phyloP scores from a whole-genome alignment of 2,329 filamentous ascomycete species.

The Fusarium anthophilum region DNA sequence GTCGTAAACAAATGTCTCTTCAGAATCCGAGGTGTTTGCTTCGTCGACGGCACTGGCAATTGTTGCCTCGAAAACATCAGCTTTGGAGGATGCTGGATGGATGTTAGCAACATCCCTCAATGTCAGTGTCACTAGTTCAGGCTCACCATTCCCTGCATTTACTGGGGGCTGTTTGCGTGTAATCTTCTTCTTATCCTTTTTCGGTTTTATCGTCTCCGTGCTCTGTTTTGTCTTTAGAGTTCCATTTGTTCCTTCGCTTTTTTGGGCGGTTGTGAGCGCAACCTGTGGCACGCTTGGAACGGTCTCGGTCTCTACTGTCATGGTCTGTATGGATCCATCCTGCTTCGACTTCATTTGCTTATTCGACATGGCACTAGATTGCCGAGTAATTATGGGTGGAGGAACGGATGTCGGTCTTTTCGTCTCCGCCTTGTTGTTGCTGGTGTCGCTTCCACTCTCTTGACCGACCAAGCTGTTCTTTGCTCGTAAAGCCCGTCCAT shows the following conservation, averaged over 20 bases:
- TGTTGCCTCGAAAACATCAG: conserved; percentile 97
- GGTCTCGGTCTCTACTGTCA: conserved; percentile 98
- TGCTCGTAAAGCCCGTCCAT: conserved; percentile 56
- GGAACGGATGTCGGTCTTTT: conserved; percentile 59
- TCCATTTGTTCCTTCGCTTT: conserved; percentile 70
- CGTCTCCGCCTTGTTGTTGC: conserved; percentile 56
- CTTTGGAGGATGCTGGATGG: conserved; percentile 68
- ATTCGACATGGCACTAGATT: conserved; percentile 71
- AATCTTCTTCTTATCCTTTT: conserved; percentile 88
- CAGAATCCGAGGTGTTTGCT: conserved; percentile 94
- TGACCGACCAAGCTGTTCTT: conserved; percentile 57
- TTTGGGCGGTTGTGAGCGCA: conserved; percentile 72
- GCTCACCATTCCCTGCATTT: conserved; percentile 73
- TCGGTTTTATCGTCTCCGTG: conserved; percentile 94
- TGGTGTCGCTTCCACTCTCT: conserved; percentile 75
- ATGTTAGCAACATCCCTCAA: conserved; percentile 17
- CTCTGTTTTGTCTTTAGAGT: conserved; percentile 88
- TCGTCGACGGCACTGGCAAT: conserved; percentile 96
- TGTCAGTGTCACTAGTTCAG: conserved; percentile 25
- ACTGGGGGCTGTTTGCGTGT: conserved; percentile 78
- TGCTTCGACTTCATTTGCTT: conserved; percentile 76
- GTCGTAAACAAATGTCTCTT: conserved; percentile 99
- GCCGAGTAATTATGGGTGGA: conserved; percentile 67
- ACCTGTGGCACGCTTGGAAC: conserved; percentile 91
- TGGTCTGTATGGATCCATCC: conserved; percentile 83